Conservation (phyloP, 768 basidiomycete genomes). For the Dendrothele bispora region DNA sequence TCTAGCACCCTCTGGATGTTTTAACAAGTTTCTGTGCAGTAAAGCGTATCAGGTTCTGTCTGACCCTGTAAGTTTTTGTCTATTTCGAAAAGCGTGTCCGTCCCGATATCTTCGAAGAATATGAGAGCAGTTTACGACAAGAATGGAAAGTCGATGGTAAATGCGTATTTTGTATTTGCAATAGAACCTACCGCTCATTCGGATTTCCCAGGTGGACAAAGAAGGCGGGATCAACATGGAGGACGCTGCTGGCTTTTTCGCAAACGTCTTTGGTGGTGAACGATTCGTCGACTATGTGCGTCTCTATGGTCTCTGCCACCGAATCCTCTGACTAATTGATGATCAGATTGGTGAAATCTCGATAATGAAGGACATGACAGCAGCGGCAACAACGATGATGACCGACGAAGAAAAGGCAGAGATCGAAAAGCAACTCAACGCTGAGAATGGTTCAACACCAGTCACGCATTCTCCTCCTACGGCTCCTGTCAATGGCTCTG, state of each 20-base stretch:
- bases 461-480: slow-evolving; percentile 22
- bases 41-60: slow-evolving; percentile 95
- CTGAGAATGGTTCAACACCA: slow-evolving; percentile 23
- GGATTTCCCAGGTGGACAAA: slow-evolving; percentile 56
- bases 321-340: neutral
- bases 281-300: slow-evolving; percentile 86
- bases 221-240: slow-evolving; percentile 80
- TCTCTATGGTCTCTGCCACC: slow-evolving; percentile 11
- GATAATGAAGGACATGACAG: slow-evolving; percentile 91
- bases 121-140: slow-evolving; percentile 90
- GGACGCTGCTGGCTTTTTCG: slow-evolving; percentile 94
- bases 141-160: slow-evolving; percentile 84
- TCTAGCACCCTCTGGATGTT: neutral
- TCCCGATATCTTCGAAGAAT: slow-evolving; percentile 48
- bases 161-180: neutral
- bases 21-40: slow-evolving; percentile 33
- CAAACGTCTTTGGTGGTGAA: slow-evolving; percentile 94
- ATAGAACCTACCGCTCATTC: neutral
- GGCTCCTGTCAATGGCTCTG: slow-evolving; percentile 16
- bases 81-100: neutral
- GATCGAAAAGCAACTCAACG: slow-evolving; percentile 71
- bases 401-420: slow-evolving; percentile 91
- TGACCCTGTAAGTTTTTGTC: slow-evolving; percentile 59
- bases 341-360: slow-evolving; percentile 93
- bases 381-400: slow-evolving; percentile 83